A percentile compares a stretch with the other conserved stretches of the same genome.
phyloP scores from a whole-genome alignment of 192 early-diverging fungal genomes.

The Pilaira anomala region DNA sequence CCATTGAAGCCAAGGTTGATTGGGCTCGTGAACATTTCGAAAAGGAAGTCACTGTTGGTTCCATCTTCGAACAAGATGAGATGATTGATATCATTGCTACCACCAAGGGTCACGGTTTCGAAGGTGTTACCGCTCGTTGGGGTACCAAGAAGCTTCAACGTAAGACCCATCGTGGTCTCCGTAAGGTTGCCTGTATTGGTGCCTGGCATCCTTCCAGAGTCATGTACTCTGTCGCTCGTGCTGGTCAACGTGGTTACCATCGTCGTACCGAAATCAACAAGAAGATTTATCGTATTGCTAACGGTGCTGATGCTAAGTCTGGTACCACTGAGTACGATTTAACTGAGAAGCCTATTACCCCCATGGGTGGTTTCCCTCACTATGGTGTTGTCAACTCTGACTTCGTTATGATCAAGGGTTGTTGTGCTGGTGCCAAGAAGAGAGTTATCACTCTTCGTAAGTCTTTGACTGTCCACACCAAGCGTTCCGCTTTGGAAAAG shows the following conservation, averaged over 20 bases:
- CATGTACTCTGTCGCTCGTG: conserved; percentile 98
- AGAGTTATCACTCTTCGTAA: conserved; percentile 98
- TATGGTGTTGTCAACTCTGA: conserved; percentile 98
- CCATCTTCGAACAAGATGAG: conserved; percentile 98
- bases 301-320: conserved; percentile 75
- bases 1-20: conserved; percentile 94
- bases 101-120: conserved; percentile 99
- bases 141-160: conserved; percentile 99
- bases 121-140: conserved; percentile 99
- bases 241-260: conserved; percentile 99
- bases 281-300: conserved; percentile 99
- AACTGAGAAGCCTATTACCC: conserved; percentile 95
- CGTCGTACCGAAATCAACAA: conserved; percentile 99
- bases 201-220: conserved; percentile 96
- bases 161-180: conserved; percentile 99
- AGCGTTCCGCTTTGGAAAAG: conserved; percentile 95
- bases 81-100: conserved; percentile 98
- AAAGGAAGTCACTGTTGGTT: conserved; percentile 85
- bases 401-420: conserved; percentile 98
- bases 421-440: conserved; percentile 94
- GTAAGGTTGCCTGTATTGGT: conserved; percentile 99
- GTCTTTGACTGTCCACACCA: conserved; percentile 94
- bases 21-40: conserved; percentile 98
- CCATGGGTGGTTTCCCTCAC: conserved; percentile 99
- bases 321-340: conserved; percentile 96